phyloP scores from a whole-genome alignment of 164 flowering plant genomes.

The Tinospora cordifolia region DNA sequence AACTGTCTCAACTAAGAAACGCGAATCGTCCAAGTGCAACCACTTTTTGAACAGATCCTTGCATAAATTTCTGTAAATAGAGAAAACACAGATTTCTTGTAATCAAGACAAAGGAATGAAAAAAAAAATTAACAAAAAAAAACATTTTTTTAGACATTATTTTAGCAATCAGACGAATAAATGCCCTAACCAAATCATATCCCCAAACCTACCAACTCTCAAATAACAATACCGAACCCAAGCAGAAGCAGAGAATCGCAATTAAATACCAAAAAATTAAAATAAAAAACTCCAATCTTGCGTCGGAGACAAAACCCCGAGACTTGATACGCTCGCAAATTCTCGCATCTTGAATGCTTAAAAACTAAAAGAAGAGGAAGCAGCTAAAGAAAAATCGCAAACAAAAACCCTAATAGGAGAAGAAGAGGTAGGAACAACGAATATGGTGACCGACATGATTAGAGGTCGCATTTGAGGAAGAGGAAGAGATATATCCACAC shows the following conservation, averaged over 20 bases:
- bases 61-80: constrained; percentile 51
- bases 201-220: background rate
- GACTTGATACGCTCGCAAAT: background rate
- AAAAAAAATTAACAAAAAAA: background rate
- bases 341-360: background rate
- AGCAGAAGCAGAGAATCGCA: background rate
- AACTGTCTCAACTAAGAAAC: constrained; percentile 64
- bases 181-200: background rate
- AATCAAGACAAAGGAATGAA: background rate
- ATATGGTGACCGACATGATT: constrained; percentile 42
- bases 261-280: too few species aligned
- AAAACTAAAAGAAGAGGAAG: background rate
- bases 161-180: background rate
- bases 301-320: background rate
- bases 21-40: constrained; percentile 57
- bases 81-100: background rate
- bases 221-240: background rate
- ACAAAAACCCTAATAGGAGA: background rate
- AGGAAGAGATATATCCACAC: constrained; percentile 55
- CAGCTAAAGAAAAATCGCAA: background rate
- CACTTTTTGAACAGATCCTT: constrained; percentile 76
- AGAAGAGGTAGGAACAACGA: background rate
- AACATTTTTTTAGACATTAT: background rate
- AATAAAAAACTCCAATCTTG: background rate
- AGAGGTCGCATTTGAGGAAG: constrained; percentile 47